Evolutionary conservation across 192 early-diverging fungal species (phyloP).

Genomic region (Pilaira anomala): DNA sequence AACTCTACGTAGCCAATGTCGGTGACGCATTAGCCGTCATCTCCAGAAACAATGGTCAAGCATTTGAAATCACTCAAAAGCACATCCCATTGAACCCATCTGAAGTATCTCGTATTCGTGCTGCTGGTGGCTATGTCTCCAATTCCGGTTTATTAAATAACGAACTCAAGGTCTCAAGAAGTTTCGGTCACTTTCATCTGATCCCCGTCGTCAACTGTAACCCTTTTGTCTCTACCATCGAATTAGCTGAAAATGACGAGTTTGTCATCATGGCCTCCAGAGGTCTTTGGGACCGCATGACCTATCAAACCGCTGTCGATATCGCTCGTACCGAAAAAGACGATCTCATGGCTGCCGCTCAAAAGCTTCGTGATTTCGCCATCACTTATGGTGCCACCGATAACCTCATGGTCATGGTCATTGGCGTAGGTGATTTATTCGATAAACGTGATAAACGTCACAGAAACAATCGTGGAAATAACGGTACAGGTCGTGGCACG

Average conservation of each 20-base stretch:
- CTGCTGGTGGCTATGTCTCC: constrained; percentile 79
- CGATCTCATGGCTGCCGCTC: constrained; percentile 71
- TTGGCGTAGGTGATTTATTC: constrained; percentile 81
- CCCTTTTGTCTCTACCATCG: constrained; percentile 69
- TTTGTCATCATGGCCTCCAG: constrained; percentile 73
- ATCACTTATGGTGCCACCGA: constrained; percentile 76
- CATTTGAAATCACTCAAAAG: constrained; percentile 65
- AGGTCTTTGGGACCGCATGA: constrained; percentile 76
- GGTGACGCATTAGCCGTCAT: constrained; percentile 82
- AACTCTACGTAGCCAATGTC: constrained; percentile 81
- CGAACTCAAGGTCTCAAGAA: constrained; percentile 70
- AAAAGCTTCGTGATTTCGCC: constrained; percentile 84
- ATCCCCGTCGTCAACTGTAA: constrained; percentile 82
- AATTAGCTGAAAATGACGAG: constrained; percentile 77
- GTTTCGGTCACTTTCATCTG: constrained; percentile 85
- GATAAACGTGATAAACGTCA: constrained; percentile 34
- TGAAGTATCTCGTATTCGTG: constrained; percentile 74
- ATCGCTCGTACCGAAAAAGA: constrained; percentile 79
- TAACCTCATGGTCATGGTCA: constrained; percentile 85
- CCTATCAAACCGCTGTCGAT: constrained; percentile 77
- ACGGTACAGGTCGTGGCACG: constrained; percentile 20
- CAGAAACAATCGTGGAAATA: constrained; percentile 23
- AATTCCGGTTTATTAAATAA: constrained; percentile 70
- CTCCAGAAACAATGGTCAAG: constrained; percentile 62
- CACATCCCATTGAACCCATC: constrained; percentile 66